phyloP scores from a whole-genome alignment of 495 filamentous ascomycete genomes.

The Xylona heveae region DNA sequence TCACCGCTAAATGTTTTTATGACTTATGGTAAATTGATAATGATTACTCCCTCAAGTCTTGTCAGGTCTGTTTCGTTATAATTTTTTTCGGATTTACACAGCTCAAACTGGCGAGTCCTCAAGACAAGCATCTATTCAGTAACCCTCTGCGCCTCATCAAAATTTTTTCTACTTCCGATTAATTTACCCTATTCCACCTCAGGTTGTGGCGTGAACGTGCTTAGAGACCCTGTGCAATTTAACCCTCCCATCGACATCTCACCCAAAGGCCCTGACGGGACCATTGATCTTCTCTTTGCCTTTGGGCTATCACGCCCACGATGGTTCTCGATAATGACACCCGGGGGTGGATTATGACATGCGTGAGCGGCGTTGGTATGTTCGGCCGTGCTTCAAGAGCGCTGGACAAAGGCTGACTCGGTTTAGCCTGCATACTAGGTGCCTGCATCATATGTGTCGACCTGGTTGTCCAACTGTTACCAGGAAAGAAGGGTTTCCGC shows the following conservation, averaged over 20 bases:
- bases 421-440: slow-evolving; percentile 55
- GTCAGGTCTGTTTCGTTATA: too few species aligned
- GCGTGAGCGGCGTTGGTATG: slow-evolving; percentile 60
- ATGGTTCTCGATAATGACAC: slow-evolving; percentile 55
- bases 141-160: background rate
- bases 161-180: background rate
- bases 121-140: background rate
- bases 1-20: too few species aligned
- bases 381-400: slow-evolving; percentile 5
- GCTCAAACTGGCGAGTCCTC: too few species aligned
- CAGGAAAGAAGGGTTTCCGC: slow-evolving; percentile 51
- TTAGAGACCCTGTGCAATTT: background rate
- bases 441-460: slow-evolving; percentile 78
- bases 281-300: background rate
- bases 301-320: slow-evolving; percentile 4
- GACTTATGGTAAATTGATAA: too few species aligned
- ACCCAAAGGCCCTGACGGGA: background rate
- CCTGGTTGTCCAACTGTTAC: slow-evolving; percentile 45
- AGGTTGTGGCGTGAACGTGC: background rate
- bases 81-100: too few species aligned
- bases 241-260: background rate
- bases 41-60: too few species aligned
- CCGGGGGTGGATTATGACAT: slow-evolving; percentile 83
- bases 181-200: too few species aligned
- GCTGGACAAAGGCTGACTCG: slow-evolving; percentile 2